These are phyloP conservation scores for Aaosphaeria pasadenensis DNA, from an alignment of 2,329 filamentous ascomycete species.

Conservation along the genomic window DNA sequence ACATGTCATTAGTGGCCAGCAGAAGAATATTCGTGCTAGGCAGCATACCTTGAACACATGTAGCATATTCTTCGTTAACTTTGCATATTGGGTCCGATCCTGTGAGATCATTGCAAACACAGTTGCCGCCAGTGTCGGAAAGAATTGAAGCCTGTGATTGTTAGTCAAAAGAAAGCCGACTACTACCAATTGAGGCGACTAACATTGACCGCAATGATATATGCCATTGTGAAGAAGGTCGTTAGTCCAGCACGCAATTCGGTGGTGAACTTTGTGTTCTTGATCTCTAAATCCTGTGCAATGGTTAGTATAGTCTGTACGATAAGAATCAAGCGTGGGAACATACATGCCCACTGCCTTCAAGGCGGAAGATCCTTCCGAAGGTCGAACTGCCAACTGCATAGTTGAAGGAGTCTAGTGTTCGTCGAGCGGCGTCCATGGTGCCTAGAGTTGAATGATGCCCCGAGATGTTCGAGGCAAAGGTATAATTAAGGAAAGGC, in stretches of 20 bases:
- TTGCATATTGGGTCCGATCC: conserved; percentile 53
- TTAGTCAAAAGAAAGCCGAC: conserved; percentile 44
- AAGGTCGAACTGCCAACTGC: conserved; percentile 32
- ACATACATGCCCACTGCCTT: conserved; percentile 79
- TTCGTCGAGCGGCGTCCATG: conserved; percentile 21
- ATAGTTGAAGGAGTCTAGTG: conserved; percentile 18
- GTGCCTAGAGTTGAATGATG: conserved; percentile 1
- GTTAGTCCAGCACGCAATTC: conserved; percentile 80
- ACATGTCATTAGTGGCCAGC: background rate
- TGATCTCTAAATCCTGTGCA: conserved; percentile 63
- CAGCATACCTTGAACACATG: conserved; percentile 50
- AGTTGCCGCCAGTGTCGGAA: conserved; percentile 69
- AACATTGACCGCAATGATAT: conserved; percentile 69
- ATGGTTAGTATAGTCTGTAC: conserved; percentile 9
- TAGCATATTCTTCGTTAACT: conserved; percentile 55
- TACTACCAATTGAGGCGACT: conserved; percentile 41
- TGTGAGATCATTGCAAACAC: conserved; percentile 57
- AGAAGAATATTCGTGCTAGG: background rate
- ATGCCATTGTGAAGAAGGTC: conserved; percentile 64
- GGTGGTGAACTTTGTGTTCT: conserved; percentile 75
- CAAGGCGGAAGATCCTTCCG: conserved; percentile 63
- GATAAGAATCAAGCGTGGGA: conserved; percentile 2
- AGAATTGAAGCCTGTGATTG: conserved; percentile 31
- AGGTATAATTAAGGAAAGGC: too few species aligned
- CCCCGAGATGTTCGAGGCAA: too few species aligned